Evolutionary conservation across 2,329 filamentous ascomycete genomes (phyloP), one percentile per base, ranked within the genome.

Genomic region (Juglanconis sp.): DNA sequence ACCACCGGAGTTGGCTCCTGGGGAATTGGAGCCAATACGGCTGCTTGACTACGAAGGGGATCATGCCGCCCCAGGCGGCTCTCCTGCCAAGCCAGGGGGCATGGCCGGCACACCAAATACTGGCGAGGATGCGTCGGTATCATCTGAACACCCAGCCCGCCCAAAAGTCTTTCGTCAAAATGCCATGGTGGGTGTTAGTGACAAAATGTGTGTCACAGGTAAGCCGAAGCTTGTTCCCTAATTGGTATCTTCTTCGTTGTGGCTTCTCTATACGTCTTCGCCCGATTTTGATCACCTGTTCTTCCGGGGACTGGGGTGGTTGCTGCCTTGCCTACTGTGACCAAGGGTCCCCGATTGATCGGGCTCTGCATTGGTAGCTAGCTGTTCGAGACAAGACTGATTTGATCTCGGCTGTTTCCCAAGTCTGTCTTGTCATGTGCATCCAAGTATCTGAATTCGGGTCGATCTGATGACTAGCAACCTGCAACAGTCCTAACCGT

Each of bases 141-240:
- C 24, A 17, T 6, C 47, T 17, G 13, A 46, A 13, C 35, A 35
- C 15, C 2, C 42, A 65, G 66, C 53, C 65, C 65, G 58, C 62
- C 69, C 63, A 64, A 67, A 53, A 53, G 75, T 77, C 66, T 68
- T 76, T 47, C 72, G 74, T 53, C 71, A 76, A 59, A 77, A 79
- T 55, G 88, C 87, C n/a, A 79, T 91, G 53, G 79, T 87, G 50
- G 79, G 83, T 68, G 81, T 85, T 70, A 86, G 82, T 57, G 83
- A 87, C 62, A 83, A 82, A 62, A 81, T 91, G 73, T 90, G 88
- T 69, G 86, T 87, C 35, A 85, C 85, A 50, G 81, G 87, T 84
- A 73, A 76, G 83, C 68, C 55, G 32, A 53, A 32, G 44, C 54
- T 24, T 10, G 32, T n/a, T 36, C 17, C 42, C 24, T 6, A 24